Conservation (phyloP, 257 asterid species). For the Fraxinus pennsylvanica region DNA sequence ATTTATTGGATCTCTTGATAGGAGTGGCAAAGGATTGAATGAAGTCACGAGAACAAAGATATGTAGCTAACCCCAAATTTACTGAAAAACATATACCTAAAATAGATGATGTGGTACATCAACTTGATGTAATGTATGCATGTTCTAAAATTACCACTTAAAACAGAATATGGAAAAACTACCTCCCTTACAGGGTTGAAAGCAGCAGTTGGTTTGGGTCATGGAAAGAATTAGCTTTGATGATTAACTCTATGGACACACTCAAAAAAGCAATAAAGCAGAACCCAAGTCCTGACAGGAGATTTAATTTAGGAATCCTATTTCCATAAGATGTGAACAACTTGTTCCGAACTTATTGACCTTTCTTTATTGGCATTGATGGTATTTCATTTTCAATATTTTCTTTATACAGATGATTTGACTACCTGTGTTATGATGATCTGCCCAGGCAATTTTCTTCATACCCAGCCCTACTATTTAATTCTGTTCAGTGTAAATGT, state of each 20-base stretch:
- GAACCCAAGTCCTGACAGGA: not conserved
- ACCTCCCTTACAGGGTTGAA: not conserved
- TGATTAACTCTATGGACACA: not conserved
- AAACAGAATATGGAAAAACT: not conserved
- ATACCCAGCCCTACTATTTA: too few species aligned
- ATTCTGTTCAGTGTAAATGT: too few species aligned
- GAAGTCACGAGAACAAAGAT: not conserved
- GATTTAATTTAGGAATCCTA: not conserved
- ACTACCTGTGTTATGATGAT: not conserved
- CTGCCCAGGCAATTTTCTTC: too few species aligned
- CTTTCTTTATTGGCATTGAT: not conserved
- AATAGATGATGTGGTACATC: not conserved
- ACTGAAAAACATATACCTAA: not conserved
- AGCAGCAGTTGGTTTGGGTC: not conserved
- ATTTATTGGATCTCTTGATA: not conserved
- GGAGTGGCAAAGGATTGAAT: not conserved
- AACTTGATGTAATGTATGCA: not conserved
- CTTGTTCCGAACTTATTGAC: not conserved
- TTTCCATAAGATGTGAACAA: not conserved
- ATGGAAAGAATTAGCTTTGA: not conserved
- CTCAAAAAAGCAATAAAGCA: not conserved
- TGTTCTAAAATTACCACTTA: not conserved
- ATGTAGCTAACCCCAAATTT: not conserved
- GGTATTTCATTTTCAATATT: not conserved
- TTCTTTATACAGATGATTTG: not conserved